Evolutionary conservation across 352 stramenopile genomes (phyloP), one percentile per base, ranked within the genome.

Genomic region (Pythium chondricola): DNA sequence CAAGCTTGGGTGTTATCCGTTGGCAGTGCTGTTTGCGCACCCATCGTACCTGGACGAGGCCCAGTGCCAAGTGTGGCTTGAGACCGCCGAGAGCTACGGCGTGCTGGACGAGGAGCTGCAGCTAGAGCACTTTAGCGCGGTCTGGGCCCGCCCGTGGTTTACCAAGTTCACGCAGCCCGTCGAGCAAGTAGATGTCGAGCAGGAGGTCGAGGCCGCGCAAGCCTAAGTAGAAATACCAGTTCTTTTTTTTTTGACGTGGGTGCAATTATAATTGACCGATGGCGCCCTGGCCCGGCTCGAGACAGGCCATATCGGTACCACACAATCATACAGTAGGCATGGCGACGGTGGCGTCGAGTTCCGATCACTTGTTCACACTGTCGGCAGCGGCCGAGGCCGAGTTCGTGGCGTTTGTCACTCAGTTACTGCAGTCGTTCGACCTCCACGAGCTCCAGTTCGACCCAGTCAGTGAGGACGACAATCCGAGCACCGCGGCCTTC

Each of bases 61-160:
- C 66, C 68, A 88, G 50, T 90, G 76, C 38, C 67, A 71, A 4
- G 70, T 61, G 20, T 93, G 81, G 78, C 65, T 93, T 2, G 81
- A 88, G 47, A 93, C 81, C 10, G 76, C 71, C 10, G 74, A 88
- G 35, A 90, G 63, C 37, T 93, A 93, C 58, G 81, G 81, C 24
- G 61, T 83, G 25, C 42, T 92, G 24, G 80, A 87, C 22, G 74
- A 89, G 11, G 77, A 87, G 43, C 80, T 93, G n/a, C 58, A 86
- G 25, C 56, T 73, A 1, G 27, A 67, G 0, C 67, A 85, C 42
- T 93, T 91, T 45, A 21, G 32, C 17, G 63, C 63, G 2, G 83
- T 87, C 58, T 65, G 80, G 39, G 39, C 67, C 2, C 64, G 73
- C 29, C 18, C 43, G 25, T 91, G 76, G 79, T 87, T 87, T 30